Conservation (phyloP, 2,329 filamentous ascomycete genomes). For the Fusarium sp. region DNA sequence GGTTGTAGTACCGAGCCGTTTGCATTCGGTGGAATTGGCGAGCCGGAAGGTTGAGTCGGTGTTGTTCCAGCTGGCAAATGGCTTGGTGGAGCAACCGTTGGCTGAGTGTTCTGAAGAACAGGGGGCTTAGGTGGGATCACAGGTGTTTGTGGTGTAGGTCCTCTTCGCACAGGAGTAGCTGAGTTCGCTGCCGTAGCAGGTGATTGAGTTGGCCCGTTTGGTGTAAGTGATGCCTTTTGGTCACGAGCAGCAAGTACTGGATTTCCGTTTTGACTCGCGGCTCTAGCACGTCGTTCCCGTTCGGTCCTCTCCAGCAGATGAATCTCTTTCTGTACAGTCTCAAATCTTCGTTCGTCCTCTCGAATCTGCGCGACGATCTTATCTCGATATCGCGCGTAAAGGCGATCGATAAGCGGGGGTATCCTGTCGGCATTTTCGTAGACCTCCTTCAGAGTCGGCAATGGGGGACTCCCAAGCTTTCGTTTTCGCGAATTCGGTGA, state of each 20-base stretch:
- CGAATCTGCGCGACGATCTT: conserved; percentile 77
- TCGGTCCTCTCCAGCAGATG: conserved; percentile 71
- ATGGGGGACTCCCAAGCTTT: conserved; percentile 75
- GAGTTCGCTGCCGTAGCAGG: conserved; percentile 38
- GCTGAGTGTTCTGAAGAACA: conserved; percentile 35
- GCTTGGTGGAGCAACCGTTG: conserved; percentile 49
- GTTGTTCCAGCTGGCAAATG: conserved; percentile 49
- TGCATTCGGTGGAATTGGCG: conserved; percentile 50
- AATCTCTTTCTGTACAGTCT: conserved; percentile 75
- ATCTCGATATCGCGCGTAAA: conserved; percentile 82
- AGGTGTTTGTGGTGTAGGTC: conserved; percentile 51
- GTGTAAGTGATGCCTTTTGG: conserved; percentile 44
- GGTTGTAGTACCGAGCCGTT: conserved; percentile 55
- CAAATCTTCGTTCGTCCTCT: conserved; percentile 78
- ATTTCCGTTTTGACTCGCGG: conserved; percentile 54
- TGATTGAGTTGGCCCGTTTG: conserved; percentile 46
- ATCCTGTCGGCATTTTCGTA: conserved; percentile 76
- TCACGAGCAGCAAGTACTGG: conserved; percentile 53
- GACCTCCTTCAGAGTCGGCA: conserved; percentile 75
- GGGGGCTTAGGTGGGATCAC: conserved; percentile 55
- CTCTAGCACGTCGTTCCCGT: conserved; percentile 54
- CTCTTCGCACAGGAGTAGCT: conserved; percentile 46
- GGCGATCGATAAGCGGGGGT: conserved; percentile 76
- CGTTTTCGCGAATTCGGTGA: conserved; percentile 77
- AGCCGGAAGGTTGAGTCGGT: conserved; percentile 48